phyloP scores from a whole-genome alignment of 495 filamentous ascomycete species.

The Penicillium dipodomyicola region DNA sequence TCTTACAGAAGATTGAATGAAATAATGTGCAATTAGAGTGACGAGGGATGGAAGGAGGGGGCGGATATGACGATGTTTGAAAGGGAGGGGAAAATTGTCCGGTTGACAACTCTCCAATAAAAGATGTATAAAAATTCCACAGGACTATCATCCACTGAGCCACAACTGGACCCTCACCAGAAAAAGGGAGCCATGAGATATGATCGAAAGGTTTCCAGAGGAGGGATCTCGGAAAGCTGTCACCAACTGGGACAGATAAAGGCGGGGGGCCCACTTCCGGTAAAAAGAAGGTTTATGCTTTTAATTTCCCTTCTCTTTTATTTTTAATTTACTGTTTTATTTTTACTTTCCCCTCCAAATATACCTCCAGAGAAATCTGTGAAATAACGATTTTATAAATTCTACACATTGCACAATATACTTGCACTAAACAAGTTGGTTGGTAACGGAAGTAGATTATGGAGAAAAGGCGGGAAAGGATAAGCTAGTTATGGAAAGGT shows the following conservation, averaged over 20 bases:
- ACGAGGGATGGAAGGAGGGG: constrained; percentile 26
- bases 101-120: constrained; percentile 29
- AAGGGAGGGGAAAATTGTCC: constrained; percentile 21
- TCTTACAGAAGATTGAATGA: constrained; percentile 13
- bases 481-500: background rate
- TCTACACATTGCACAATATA: background rate
- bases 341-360: constrained; percentile 3
- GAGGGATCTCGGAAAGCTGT: constrained; percentile 15
- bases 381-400: too few relatives aligned
- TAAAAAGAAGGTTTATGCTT: background rate
- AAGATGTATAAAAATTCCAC: constrained; percentile 11
- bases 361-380: too few relatives aligned
- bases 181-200: background rate
- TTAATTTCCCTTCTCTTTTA: constrained; percentile 14
- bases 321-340: too few relatives aligned
- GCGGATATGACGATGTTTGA: constrained; percentile 27
- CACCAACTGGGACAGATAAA: constrained; percentile 26
- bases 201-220: constrained; percentile 23
- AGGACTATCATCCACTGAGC: constrained; percentile 24
- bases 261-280: constrained; percentile 21
- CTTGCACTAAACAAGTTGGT: constrained; percentile 15
- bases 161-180: constrained; percentile 13
- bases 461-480: constrained; percentile 3
- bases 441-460: constrained; percentile 16
- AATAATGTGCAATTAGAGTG: constrained; percentile 19